These are phyloP conservation scores for Hypsizygus marmoreus DNA, from an alignment of 768 basidiomycete genomes.

Conservation along the genomic window DNA sequence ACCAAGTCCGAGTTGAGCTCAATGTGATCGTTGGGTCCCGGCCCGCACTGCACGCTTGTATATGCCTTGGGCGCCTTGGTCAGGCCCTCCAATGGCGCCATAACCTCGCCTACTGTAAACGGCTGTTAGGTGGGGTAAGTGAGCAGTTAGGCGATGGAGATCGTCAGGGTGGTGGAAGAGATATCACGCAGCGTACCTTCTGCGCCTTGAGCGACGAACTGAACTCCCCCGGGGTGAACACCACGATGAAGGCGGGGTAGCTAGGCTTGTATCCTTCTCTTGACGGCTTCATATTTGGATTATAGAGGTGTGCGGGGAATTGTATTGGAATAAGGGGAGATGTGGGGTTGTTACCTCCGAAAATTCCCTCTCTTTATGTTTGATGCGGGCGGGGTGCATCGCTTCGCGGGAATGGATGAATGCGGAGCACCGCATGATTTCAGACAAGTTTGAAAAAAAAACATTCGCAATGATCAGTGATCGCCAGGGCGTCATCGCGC, in stretches of 20 bases:
- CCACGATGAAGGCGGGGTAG: conserved; percentile 37
- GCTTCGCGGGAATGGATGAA: too few species aligned
- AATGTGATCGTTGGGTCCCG: conserved; percentile 46
- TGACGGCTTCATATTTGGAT: conserved; percentile 24
- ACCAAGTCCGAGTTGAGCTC: conserved; percentile 62
- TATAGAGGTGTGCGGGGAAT: not conserved
- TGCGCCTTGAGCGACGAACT: conserved; percentile 36
- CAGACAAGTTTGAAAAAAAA: too few species aligned
- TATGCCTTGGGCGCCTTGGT: conserved; percentile 43
- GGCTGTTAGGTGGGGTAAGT: conserved; percentile 22
- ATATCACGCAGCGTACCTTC: conserved; percentile 25
- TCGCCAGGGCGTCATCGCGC: too few species aligned
- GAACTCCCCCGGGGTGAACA: conserved; percentile 37
- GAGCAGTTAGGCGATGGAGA: too few species aligned
- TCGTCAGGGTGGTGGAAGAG: not conserved
- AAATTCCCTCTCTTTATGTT: too few species aligned
- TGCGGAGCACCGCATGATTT: too few species aligned
- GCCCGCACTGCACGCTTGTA: conserved; percentile 54
- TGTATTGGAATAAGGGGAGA: not conserved
- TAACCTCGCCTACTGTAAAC: conserved; percentile 38
- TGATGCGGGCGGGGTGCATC: too few species aligned
- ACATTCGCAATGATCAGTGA: too few species aligned
- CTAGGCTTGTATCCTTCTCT: conserved; percentile 33
- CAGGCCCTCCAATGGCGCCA: conserved; percentile 33
- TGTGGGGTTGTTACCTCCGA: not conserved